Conservation (phyloP, 352 stramenopile species). For the Phytophthora sp. region DNA sequence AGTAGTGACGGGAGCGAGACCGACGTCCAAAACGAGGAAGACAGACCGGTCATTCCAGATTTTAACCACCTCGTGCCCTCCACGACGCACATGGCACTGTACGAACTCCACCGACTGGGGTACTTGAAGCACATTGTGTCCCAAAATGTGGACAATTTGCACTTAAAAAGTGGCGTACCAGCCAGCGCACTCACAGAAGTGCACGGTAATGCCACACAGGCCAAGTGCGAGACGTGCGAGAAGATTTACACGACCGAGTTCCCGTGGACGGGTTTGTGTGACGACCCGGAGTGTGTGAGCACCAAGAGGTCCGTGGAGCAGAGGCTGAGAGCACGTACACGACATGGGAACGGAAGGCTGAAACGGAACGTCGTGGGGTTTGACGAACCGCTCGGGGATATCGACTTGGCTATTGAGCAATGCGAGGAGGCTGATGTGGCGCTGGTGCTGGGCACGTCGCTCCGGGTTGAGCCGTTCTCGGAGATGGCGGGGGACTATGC, state of each 20-base stretch:
- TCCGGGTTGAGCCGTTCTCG: constrained; percentile 80
- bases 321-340: constrained; percentile 66
- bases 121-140: constrained; percentile 82
- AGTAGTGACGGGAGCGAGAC: constrained; percentile 17
- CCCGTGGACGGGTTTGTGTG: constrained; percentile 71
- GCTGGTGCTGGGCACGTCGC: constrained; percentile 78
- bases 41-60: constrained; percentile 47
- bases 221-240: constrained; percentile 86
- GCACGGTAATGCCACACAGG: constrained; percentile 83
- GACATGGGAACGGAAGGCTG: constrained; percentile 77
- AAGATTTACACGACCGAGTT: constrained; percentile 83
- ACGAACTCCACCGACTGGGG: constrained; percentile 74
- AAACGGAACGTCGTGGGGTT: constrained; percentile 84
- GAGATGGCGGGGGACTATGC: constrained; percentile 84
- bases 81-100: constrained; percentile 81
- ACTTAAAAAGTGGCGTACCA: constrained; percentile 81
- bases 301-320: constrained; percentile 69
- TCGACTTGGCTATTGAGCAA: constrained; percentile 81
- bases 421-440: constrained; percentile 79
- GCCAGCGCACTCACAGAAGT: constrained; percentile 68
- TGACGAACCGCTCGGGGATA: constrained; percentile 80
- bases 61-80: constrained; percentile 78
- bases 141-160: constrained; percentile 87
- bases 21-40: constrained; percentile 16
- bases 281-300: constrained; percentile 64